Evolutionary conservation across 495 filamentous ascomycete genomes (phyloP), one percentile per base, ranked within the genome.

Genomic region (Aspergillus saccharolyticus): DNA sequence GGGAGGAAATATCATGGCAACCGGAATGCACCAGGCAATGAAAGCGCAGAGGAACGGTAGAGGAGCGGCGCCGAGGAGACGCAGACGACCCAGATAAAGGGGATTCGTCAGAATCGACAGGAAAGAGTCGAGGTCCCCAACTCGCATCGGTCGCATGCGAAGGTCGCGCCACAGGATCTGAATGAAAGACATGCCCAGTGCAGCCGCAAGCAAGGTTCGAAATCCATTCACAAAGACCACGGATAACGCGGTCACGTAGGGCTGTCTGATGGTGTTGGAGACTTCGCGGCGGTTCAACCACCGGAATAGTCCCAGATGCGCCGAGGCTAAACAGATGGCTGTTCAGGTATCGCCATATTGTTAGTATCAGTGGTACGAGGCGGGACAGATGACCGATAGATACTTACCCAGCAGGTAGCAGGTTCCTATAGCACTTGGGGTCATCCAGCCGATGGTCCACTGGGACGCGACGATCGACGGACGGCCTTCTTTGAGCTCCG

Each of bases 361-460:
- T 45, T 6, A 18, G 16, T 22, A 44, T 4, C n/a, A n/a, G n/a
- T n/a, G n/a, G 44, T 0, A 45, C 25, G 2, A 30, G 16, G 18
- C 9, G 21, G 14, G 39, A 17, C 19, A 24, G 18, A 17, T 17
- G 1, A 20, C 2, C 18, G 21, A 19, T 20, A 17, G 14, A 16
- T 22, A 21, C 49, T 15, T 53, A 58, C 56, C 56, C n/a, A 53
- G 19, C 1, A 58, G 52, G 42, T 47, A 58, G 44, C 56, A 58
- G 22, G 33, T 58, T n/a, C 53, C 12, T 19, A 58, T 58, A 9
- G 56, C 49, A 5, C 56, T 46, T 6, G 56, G 56, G 15, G 56
- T 58, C 42, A 58, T 50, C 56, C 56, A 58, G 22, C 56, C 56
- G 39, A 58, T 58, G 33, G 56, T 53, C 56, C 56, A 52, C 5